These are phyloP conservation scores for Sporothrix brunneoviolacea DNA, from an alignment of 2,329 filamentous ascomycete genomes.

Conservation along the genomic window DNA sequence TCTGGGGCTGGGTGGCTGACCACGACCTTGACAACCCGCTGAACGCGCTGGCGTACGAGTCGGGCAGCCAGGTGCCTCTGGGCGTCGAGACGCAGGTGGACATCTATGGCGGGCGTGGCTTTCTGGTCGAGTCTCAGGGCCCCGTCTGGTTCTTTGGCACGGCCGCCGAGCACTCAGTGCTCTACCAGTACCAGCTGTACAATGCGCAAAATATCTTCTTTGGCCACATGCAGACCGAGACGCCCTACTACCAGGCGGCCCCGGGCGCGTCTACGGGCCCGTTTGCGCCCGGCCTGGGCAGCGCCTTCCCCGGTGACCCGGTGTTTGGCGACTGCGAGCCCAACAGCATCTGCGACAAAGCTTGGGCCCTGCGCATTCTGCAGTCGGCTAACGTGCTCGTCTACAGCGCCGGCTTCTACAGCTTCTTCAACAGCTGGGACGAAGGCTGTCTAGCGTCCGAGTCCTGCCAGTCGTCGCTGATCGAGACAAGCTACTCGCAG, in stretches of 20 bases:
- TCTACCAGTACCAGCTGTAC: slow-evolving; percentile 64
- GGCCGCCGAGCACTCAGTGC: slow-evolving; percentile 56
- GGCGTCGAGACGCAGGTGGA: slow-evolving; percentile 8
- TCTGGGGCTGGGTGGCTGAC: slow-evolving; percentile 63
- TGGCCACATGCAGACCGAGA: slow-evolving; percentile 62
- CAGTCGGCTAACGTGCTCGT: too few species aligned
- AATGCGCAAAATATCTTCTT: slow-evolving; percentile 55
- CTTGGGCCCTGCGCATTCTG: slow-evolving; percentile 60
- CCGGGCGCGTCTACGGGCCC: slow-evolving; percentile 51
- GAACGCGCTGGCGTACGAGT: too few species aligned
- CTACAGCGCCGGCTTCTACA: too few species aligned
- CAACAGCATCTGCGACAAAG: slow-evolving; percentile 40
- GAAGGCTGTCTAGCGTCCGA: too few species aligned
- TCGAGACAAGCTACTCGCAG: too few species aligned
- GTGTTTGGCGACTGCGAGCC: slow-evolving; percentile 38
- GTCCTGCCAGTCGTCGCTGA: too few species aligned
- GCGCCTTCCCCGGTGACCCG: slow-evolving; percentile 39
- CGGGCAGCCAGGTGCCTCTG: too few species aligned
- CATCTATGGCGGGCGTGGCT: slow-evolving; percentile 8
- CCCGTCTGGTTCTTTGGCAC: slow-evolving; percentile 54
- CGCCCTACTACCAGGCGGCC: slow-evolving; percentile 63
- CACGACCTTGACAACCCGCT: slow-evolving; percentile 34
- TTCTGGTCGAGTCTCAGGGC: slow-evolving; percentile 32
- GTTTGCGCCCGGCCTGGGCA: slow-evolving; percentile 48
- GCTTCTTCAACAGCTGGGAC: too few species aligned